Evolutionary conservation across 2,329 filamentous ascomycete species (phyloP).

Genomic region (Xylaria arbuscula): DNA sequence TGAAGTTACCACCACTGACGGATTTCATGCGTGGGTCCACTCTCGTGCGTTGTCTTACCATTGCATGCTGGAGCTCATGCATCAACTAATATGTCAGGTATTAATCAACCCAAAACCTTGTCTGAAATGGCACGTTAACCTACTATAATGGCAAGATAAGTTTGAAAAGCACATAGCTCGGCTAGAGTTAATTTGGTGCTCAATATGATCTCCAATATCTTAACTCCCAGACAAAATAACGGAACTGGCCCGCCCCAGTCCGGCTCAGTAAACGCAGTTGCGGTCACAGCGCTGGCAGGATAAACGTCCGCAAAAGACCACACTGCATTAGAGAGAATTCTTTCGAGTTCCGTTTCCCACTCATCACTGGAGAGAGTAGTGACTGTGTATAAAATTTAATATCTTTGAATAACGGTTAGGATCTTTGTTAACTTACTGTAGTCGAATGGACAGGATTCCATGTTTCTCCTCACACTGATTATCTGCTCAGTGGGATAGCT

Average conservation of each 20-base stretch:
- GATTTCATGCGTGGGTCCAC: neutral
- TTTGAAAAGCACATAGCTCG: neutral
- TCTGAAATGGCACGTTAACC: neutral
- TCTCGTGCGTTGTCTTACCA: neutral
- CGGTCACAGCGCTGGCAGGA: no score
- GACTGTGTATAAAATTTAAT: neutral
- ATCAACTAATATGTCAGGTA: slow-evolving; percentile 7
- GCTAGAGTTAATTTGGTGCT: neutral
- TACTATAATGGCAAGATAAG: neutral
- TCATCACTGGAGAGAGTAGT: no score
- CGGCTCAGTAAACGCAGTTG: neutral
- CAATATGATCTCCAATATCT: neutral
- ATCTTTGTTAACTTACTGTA: neutral
- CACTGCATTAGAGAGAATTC: no score
- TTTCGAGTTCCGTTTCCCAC: no score
- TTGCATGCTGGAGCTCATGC: slow-evolving; percentile 27
- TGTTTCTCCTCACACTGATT: neutral
- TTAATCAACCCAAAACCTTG: neutral
- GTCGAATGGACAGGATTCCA: neutral
- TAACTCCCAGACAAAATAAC: neutral
- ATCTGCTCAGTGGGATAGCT: neutral
- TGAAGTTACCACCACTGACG: neutral
- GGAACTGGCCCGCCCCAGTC: no score
- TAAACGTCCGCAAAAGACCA: no score
- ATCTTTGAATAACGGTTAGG: neutral